phyloP scores from a whole-genome alignment of 306 rosid genomes.

The Fagus crenata region DNA sequence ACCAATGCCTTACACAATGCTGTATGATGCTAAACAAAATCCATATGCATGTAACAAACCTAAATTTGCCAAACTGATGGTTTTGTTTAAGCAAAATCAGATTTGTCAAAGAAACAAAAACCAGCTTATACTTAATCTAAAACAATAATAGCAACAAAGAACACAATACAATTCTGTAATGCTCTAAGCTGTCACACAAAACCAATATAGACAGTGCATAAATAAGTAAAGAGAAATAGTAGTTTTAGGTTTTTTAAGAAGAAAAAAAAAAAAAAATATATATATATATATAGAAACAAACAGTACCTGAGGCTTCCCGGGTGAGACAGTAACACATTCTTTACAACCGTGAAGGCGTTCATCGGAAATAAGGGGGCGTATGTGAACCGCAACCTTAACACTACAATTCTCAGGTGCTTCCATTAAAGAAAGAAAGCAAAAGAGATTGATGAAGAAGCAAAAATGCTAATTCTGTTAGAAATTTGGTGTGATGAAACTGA shows the following conservation, averaged over 20 bases:
- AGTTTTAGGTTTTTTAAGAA: no score
- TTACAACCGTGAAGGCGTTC: constrained; percentile 70
- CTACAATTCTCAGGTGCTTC: constrained; percentile 64
- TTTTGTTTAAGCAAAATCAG: background rate
- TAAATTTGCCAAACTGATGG: background rate
- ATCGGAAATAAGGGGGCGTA: constrained; percentile 77
- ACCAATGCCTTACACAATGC: background rate
- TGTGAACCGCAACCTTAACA: constrained; percentile 80
- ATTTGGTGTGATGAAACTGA: constrained; percentile 38
- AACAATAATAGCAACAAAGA: background rate
- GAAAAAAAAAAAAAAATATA: background rate
- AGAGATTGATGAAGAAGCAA: background rate
- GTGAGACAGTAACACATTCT: constrained; percentile 61
- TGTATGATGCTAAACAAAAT: background rate
- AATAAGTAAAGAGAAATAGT: no score
- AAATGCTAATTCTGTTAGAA: constrained; percentile 17
- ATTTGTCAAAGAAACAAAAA: background rate
- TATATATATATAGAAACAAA: background rate
- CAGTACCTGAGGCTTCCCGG: constrained; percentile 65
- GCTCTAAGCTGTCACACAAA: background rate
- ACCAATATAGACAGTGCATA: no score
- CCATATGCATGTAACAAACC: background rate
- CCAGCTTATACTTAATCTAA: background rate
- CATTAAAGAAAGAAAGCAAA: constrained; percentile 29
- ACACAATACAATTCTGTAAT: background rate